These are phyloP conservation scores for Penicillium oxalicum DNA, from an alignment of 2,329 filamentous ascomycete genomes.

Conservation along the genomic window DNA sequence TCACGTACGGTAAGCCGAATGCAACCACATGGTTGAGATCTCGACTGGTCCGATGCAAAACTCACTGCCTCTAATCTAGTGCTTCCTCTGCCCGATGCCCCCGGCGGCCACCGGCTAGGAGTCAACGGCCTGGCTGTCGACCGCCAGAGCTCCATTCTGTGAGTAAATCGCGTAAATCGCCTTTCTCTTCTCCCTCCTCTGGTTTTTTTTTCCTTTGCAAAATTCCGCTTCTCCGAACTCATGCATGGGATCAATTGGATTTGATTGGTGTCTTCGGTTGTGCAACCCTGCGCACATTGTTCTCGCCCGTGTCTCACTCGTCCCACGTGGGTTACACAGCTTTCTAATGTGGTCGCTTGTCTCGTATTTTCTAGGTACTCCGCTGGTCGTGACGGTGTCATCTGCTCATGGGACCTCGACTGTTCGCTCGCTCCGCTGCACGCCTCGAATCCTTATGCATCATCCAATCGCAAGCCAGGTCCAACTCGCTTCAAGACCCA, in stretches of 20 bases:
- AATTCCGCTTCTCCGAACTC: not conserved
- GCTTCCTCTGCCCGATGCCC: slow-evolving; percentile 65
- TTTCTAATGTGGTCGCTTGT: slow-evolving; percentile 16
- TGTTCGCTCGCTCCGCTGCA: slow-evolving; percentile 30
- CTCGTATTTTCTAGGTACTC: slow-evolving; percentile 63
- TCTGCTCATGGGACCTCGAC: slow-evolving; percentile 86
- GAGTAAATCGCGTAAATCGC: slow-evolving; percentile 33
- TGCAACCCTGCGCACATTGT: not conserved
- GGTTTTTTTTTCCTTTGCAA: not conserved
- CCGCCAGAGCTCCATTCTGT: slow-evolving; percentile 77
- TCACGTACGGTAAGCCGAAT: slow-evolving; percentile 60
- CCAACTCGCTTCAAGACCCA: slow-evolving; percentile 55
- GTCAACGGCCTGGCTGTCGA: slow-evolving; percentile 94
- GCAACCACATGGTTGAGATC: not conserved
- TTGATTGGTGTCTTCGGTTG: not conserved
- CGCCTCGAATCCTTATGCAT: slow-evolving; percentile 18
- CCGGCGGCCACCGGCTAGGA: slow-evolving; percentile 83
- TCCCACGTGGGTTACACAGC: slow-evolving; percentile 11
- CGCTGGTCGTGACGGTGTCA: slow-evolving; percentile 86
- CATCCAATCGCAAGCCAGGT: slow-evolving; percentile 22
- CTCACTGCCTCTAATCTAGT: slow-evolving; percentile 42
- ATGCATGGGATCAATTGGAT: not conserved
- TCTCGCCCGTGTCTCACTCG: slow-evolving; percentile 1
- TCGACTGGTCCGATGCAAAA: not conserved
- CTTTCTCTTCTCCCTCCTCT: no score